Percentiles rank a stretch among this genome's conserved stretches.
Evolutionary conservation across 139 green algal species (phyloP).

Genomic region (Coelastrella sp.): DNA sequence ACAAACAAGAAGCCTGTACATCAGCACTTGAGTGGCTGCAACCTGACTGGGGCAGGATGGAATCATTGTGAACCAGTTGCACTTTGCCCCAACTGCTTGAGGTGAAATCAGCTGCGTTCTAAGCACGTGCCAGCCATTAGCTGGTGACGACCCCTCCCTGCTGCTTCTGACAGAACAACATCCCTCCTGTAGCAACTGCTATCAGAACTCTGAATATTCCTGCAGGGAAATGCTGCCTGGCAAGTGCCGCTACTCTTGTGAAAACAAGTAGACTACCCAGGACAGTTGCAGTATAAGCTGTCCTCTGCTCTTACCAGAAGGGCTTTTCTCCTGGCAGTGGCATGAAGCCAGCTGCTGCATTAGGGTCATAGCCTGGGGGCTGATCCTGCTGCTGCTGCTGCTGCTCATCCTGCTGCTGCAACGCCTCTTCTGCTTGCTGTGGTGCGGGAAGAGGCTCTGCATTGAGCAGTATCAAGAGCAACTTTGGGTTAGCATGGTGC

Average conservation of each 20-base stretch:
- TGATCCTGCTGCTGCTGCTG: slow-evolving; percentile 34
- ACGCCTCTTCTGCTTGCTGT: not conserved
- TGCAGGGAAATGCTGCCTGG: not conserved
- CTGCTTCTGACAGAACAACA: not conserved
- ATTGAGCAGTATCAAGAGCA: too few relatives aligned
- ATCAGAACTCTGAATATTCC: not conserved
- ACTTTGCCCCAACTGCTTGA: not conserved
- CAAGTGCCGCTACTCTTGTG: not conserved
- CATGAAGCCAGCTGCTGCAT: slow-evolving; percentile 42
- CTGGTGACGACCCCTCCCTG: not conserved
- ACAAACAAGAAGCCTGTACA: too few relatives aligned
- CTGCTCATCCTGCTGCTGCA: slow-evolving; percentile 40
- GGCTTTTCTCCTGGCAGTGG: slow-evolving; percentile 47
- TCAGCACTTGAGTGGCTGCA: too few relatives aligned
- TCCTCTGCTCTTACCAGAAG: slow-evolving; percentile 30
- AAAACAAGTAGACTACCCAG: too few relatives aligned
- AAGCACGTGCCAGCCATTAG: not conserved
- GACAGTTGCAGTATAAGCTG: not conserved
- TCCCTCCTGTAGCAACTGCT: not conserved
- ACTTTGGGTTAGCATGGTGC: not conserved
- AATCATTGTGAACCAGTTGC: not conserved
- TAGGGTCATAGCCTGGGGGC: slow-evolving; percentile 21
- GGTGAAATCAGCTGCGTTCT: not conserved
- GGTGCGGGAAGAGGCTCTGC: not conserved
- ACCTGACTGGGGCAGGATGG: too few relatives aligned